Conservation (phyloP, 2,329 filamentous ascomycete genomes). For the Nannizzia gypsea region DNA sequence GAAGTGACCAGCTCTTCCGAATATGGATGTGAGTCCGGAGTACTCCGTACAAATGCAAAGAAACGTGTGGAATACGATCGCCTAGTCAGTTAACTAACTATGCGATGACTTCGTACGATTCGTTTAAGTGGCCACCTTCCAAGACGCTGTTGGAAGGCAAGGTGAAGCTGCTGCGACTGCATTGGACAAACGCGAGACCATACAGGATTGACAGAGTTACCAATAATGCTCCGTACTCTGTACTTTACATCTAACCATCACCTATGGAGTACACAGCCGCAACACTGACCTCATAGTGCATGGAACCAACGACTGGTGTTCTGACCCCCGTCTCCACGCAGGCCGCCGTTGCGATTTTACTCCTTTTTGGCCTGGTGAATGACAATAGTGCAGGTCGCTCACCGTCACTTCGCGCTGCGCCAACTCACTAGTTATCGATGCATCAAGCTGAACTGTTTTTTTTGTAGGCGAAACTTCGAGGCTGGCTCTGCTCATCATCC, state of each 20-base stretch:
- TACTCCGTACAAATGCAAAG: not conserved
- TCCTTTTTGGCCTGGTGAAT: not conserved
- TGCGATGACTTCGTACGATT: no score
- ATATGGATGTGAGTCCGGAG: not conserved
- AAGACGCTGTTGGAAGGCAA: not conserved
- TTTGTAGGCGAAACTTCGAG: not conserved
- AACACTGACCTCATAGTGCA: slow-evolving; percentile 3
- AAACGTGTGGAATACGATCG: not conserved
- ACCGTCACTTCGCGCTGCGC: not conserved
- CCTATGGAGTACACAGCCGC: not conserved
- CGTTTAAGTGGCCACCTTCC: not conserved
- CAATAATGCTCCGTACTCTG: not conserved
- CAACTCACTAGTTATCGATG: not conserved
- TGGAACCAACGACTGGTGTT: not conserved
- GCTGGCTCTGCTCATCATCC: not conserved
- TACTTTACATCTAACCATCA: not conserved
- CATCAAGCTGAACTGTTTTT: not conserved
- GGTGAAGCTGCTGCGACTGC: not conserved
- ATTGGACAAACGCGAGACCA: not conserved
- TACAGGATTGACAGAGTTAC: not conserved
- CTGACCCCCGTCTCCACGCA: slow-evolving; percentile 1
- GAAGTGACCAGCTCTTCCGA: not conserved
- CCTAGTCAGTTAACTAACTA: not conserved
- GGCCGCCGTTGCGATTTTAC: not conserved
- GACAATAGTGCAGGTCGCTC: not conserved